Base-by-base conservation (phyloP, 768 basidiomycete genomes). In the Lyophyllum shimeji region DNA sequence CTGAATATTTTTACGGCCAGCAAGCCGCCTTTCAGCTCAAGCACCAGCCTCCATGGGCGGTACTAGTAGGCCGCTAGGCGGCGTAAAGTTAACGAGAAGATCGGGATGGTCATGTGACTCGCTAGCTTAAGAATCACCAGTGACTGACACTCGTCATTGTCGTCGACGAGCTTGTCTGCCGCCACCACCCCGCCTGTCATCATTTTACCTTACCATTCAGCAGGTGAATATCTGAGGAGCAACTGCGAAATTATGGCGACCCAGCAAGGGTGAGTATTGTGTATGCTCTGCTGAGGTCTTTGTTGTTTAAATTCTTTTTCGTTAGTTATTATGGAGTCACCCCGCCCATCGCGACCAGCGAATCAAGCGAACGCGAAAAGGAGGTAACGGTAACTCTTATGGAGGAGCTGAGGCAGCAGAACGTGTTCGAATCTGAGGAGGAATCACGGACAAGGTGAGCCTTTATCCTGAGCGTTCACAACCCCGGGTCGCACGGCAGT, bases 401-500 rank as follows among this genome's bases (percentile, higher is more conserved):
- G 89, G 87, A 93, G 55, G 96, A 99, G 71, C 81, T 99, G 29
- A 81, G 85, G 65, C 76, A 82, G 45, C 88, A 96, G 66, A 88
- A 90, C 55, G 88, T 88, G 2, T 96, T 97, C 71, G 96, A 98
- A 74, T 85, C 80, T 45, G 90, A 93, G 58, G 88, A 92, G 52
- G 95, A 98, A 71, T 80, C 91, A 24, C 83, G 89, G 71, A 87
- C 83, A 59, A 87, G 96, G 96, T 97, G 69, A 76, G 89, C 69
- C 12, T 60, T 46, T 54, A 55, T 49, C 33, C 45, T 57, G 29
- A 45, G 29, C 34, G 42, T 50, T 51, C 21, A 47, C 47, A 34
- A 52, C 57, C 45, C 49, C 46, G 54, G 56, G 46, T 44, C 39
- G 51, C 48, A 24, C 21, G 45, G 55, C 48, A 45, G 58, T 55